These are phyloP conservation scores for Penicillium sp. DNA, from an alignment of 2,329 filamentous ascomycete species.

Conservation along the genomic window DNA sequence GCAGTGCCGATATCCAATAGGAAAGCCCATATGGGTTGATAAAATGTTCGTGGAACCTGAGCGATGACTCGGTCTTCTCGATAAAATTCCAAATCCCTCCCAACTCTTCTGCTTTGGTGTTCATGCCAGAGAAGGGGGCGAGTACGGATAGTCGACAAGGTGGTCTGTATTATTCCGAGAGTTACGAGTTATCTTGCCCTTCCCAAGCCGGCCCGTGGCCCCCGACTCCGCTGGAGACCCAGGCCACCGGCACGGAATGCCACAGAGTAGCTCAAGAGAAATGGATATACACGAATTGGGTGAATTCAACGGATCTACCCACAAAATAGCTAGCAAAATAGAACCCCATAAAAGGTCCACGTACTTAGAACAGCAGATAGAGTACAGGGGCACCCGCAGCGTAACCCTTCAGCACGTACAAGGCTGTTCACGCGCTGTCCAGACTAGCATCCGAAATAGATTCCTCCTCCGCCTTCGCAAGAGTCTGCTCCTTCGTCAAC, in stretches of 20 bases:
- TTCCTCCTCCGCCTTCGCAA: constrained; percentile 2
- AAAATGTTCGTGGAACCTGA: not conserved
- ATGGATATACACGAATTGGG: not conserved
- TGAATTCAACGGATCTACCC: not conserved
- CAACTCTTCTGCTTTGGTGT: not conserved
- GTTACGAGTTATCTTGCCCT: not conserved
- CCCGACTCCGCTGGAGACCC: not conserved
- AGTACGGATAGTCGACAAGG: not conserved
- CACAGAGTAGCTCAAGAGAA: not conserved
- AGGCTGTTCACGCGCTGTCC: not conserved
- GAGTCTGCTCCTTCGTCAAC: constrained; percentile 48
- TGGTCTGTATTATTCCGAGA: not conserved
- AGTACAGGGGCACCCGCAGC: not conserved
- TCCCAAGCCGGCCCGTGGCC: not conserved
- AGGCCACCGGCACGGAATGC: not conserved
- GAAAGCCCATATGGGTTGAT: not conserved
- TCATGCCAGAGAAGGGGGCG: not conserved
- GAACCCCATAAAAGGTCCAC: not conserved
- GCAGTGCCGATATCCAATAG: not conserved
- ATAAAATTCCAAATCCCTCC: not conserved
- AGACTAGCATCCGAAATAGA: not conserved
- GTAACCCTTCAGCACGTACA: no score
- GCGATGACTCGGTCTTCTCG: not conserved
- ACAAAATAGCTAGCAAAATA: not conserved
- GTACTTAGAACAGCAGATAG: no score